Evolutionary conservation across 73 alveolate genomes (phyloP).

Genomic region (Tetrahymena malaccensis): DNA sequence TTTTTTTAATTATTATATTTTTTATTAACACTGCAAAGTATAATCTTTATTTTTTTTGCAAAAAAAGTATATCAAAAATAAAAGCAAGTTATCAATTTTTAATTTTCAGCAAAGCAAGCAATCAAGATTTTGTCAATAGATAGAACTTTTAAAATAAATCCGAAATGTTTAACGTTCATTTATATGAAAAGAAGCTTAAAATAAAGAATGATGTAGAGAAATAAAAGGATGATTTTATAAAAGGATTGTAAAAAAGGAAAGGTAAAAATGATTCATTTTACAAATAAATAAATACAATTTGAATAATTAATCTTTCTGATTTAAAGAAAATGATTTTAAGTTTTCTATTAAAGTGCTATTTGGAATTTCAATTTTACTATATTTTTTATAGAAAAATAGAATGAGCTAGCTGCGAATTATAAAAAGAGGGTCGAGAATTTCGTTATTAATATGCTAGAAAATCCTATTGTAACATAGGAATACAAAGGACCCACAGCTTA

Average conservation of each 20-base stretch:
- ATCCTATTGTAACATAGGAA: constrained; percentile 28
- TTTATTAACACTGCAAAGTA: neutral
- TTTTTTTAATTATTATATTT: too few species aligned
- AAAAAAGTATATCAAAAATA: neutral
- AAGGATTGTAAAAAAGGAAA: neutral
- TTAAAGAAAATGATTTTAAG: neutral
- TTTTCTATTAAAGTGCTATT: neutral
- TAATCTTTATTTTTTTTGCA: neutral
- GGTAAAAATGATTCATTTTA: neutral
- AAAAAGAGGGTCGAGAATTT: constrained; percentile 36
- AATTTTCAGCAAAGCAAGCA: neutral
- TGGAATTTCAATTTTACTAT: too few species aligned
- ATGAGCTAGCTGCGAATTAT: constrained; percentile 8
- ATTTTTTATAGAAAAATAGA: neutral
- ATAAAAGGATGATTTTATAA: neutral
- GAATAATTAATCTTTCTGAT: too few species aligned
- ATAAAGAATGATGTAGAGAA: neutral
- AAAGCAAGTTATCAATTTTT: neutral
- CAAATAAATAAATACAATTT: too few species aligned
- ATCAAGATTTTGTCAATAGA: neutral
- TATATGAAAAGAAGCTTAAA: neutral
- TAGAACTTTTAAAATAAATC: neutral
- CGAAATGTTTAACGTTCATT: neutral
- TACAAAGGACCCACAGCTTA: constrained; percentile 17
- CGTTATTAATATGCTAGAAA: constrained; percentile 28